Evolutionary conservation across 495 filamentous ascomycete genomes (phyloP), one percentile per base, ranked within the genome.

Genomic region (Trichoderma parareesei): DNA sequence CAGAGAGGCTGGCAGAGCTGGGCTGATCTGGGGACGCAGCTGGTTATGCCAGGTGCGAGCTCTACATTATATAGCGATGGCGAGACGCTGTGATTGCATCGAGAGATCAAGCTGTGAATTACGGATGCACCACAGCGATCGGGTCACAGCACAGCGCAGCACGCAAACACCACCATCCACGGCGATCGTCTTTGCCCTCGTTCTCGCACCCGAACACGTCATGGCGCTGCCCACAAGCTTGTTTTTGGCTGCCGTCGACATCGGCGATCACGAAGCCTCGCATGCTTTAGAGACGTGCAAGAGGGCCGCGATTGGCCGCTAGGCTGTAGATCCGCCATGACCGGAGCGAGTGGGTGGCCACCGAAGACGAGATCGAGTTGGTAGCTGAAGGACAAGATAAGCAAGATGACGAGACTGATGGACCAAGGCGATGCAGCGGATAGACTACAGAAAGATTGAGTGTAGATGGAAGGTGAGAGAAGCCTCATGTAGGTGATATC

Each of bases 281-380:
- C 53, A 38, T 57, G 53, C 27, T 9, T n/a, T 57, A 7, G 53
- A 57, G 53, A 57, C 53, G 37, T 57, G 53, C 35, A 57, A 57
- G 10, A 57, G 8, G 3, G 1, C 27, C 14, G 27, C 37, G 35
- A 57, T 57, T 57, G 53, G 53, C 53, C 53, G 16, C 53, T 57
- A 57, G 33, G 27, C 53, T 16, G 53, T 37, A 57, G 53, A 57
- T 57, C 53, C 53, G 53, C 53, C 53, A 57, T 37, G 27, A 55
- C 37, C 20, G 37, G 27, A 18, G 18, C 20, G 53, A 33, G 14
- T 57, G 27, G 53, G 46, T 49, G 46, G 27, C 27, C 53, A 57
- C 13, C 53, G 11, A 14, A 37, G 3, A 37, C 27, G 2, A 27
- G 27, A 27, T 27, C 27, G 27, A 27, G 27, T 27, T 27, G 27